Evolutionary conservation across 1,284 basidiomycete species (phyloP), one percentile per base, ranked within the genome.

Genomic region (Cutaneotrichosporon sp.): DNA sequence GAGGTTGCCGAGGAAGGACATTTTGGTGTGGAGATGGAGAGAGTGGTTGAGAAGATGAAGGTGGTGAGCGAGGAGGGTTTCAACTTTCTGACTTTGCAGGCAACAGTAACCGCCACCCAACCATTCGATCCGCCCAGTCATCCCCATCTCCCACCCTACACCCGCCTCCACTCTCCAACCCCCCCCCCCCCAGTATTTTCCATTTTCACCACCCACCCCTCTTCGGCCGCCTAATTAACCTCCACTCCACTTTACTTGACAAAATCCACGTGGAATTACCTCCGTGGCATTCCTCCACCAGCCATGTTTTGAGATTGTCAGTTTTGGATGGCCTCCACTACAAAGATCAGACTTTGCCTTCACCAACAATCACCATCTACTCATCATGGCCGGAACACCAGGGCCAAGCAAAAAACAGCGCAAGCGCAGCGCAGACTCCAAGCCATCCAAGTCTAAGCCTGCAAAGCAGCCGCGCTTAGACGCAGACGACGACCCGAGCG

Each of bases 1-100:
- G 46, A 78, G 70, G 52, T 75, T 76, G 63, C 66, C 70, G 69
- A 81, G 73, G 73, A 81, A 79, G n/a, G 79, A 77, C 80, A 81
- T 60, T 53, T 32, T 60, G 58, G 6, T 42, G 55, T 36, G 16
- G 60, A 30, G 21, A 30, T 26, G 30, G 55, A 21, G 51, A 55
- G 22, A 53, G 47, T 31, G 55, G 46, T n/a, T 42, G n/a, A 21
- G 42, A 42, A 36, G 60, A 34, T 14, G 52, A 42, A 42, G 36
- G 18, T 8, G 18, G 34, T 16, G 8, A 22, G 26, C 46, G 46
- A 38, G 11, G 58, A 16, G 13, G 36, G 57, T 58, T 58, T 47
- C 30, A 60, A 53, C 22, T 60, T 60, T 32, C 31, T 32, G 30
- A 30, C 51, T 32, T 32, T 52, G 30, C 31, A 30, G 50, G 21